These are phyloP conservation scores for Macrophomina phaseolina DNA, from an alignment of 2,329 filamentous ascomycete species.

Conservation along the genomic window DNA sequence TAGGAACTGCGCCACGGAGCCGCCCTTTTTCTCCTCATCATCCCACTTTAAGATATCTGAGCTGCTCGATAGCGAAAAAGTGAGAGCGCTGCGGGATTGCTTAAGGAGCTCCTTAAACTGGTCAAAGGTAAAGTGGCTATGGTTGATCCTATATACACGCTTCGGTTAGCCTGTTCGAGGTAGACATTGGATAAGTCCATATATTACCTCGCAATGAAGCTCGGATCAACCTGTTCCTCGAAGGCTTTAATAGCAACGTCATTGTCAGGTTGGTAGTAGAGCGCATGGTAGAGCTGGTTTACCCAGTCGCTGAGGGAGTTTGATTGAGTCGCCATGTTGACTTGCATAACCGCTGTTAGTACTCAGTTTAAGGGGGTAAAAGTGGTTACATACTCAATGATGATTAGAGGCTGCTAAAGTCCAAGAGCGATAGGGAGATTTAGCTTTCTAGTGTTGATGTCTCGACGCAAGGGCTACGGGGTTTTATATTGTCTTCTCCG, in stretches of 20 bases:
- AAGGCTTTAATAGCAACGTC: conserved; percentile 8
- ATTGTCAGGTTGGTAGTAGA: conserved; percentile 24
- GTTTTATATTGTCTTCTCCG: no score
- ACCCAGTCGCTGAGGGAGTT: conserved; percentile 27
- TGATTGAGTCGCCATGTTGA: conserved; percentile 23
- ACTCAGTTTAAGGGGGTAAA: no score
- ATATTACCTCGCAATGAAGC: conserved; percentile 10
- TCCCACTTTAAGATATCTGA: conserved; percentile 18
- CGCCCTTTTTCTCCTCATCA: conserved; percentile 26
- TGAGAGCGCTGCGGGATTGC: neutral
- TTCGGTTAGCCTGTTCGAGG: no score
- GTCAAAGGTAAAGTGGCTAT: conserved; percentile 26
- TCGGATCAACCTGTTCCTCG: conserved; percentile 24
- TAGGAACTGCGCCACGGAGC: conserved; percentile 15
- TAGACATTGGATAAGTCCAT: no score
- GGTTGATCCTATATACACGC: conserved; percentile 19
- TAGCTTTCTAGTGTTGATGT: no score
- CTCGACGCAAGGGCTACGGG: no score
- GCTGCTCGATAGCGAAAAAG: no score
- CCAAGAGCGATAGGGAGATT: no score
- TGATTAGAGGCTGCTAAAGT: neutral
- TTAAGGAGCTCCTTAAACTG: conserved; percentile 22
- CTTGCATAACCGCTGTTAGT: no score
- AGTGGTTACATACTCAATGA: neutral
- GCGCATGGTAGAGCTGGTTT: conserved; percentile 9